Base-by-base conservation (phyloP, 192 early-diverging fungal species). In the Coemansia sp. region DNA sequence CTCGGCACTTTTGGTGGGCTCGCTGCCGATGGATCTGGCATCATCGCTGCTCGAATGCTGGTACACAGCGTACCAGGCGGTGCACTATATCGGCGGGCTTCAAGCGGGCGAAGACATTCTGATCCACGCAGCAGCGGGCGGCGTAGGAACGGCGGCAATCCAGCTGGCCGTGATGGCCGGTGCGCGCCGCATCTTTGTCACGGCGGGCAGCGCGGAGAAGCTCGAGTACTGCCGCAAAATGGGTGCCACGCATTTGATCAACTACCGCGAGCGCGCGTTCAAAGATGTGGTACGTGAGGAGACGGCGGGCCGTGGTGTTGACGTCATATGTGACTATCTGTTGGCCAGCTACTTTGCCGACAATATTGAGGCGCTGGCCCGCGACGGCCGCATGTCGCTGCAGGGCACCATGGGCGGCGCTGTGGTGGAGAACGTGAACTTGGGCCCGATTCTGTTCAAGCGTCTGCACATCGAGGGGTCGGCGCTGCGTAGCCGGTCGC, bases 111-210 rank as follows among this genome's bases (percentile, higher is more conserved):
- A 92, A 30, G 81, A 84, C 58, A 78, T 92, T 4, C 61, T 94
- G 58, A 88, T 92, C 32, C 92, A 94, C 70, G 92, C 90, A 5
- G 92, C 87, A 2, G 88, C 89, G 0, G 82, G 81, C 22, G 88
- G 88, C 45, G 92, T 94, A 4, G 88, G 89, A 8, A 81, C 85
- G 4, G 88, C 87, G 6, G 89, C 88, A 14, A 91, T 94, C 64
- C 92, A 94, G 67, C 73, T 94, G 10, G 91, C 91, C 31, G 88
- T 84, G 54, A 46, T 64, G 33, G 61, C 68, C n/a, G 81, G 81
- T 5, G 85, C 85, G 67, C 69, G 67, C 1, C 75, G 71, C 29
- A 82, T 93, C 56, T 87, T 92, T 64, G 86, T 79, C 7, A 93
- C 91, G 3, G 88, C 81, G 28, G 83, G 90, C 42, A 79, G 79